A percentile compares a stretch with the other conserved stretches of the same genome.
phyloP scores from a whole-genome alignment of 1,284 basidiomycete genomes.

The Apiotrichum siamense region DNA sequence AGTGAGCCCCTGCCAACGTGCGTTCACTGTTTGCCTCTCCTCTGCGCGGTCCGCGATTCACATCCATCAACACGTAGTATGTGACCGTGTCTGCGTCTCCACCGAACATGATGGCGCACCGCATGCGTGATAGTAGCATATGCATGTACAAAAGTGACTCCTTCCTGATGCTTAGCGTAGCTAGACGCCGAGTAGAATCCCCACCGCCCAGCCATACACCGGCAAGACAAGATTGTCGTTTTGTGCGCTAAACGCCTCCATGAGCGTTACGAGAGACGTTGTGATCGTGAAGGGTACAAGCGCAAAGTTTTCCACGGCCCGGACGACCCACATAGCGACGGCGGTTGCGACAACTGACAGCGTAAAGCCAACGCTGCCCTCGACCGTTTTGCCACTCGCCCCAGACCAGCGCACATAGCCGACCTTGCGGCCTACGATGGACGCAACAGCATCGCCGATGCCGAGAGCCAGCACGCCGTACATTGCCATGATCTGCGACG shows the following conservation, averaged over 20 bases:
- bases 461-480: slow-evolving; percentile 90
- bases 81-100: too few species aligned
- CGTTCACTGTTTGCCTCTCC: too few species aligned
- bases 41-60: too few species aligned
- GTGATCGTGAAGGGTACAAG: slow-evolving; percentile 37
- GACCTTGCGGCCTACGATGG: slow-evolving; percentile 78
- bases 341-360: slow-evolving; percentile 64
- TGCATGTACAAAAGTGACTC: neutral
- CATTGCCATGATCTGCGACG: slow-evolving; percentile 65
- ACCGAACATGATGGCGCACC: too few species aligned
- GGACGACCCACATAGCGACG: slow-evolving; percentile 63
- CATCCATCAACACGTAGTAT: too few species aligned
- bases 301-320: slow-evolving; percentile 65
- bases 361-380: slow-evolving; percentile 80
- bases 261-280: slow-evolving; percentile 59
- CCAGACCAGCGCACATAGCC: slow-evolving; percentile 78
- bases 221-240: slow-evolving; percentile 92
- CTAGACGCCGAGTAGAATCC: slow-evolving; percentile 38
- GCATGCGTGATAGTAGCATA: neutral
- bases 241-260: slow-evolving; percentile 84
- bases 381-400: slow-evolving; percentile 78
- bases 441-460: slow-evolving; percentile 90
- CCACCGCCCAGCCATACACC: slow-evolving; percentile 69
- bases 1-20: too few species aligned
- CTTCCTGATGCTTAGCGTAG: neutral